Evolutionary conservation across 257 asterid species (phyloP), one percentile per base, ranked within the genome.

Genomic region (Petunia secreta): DNA sequence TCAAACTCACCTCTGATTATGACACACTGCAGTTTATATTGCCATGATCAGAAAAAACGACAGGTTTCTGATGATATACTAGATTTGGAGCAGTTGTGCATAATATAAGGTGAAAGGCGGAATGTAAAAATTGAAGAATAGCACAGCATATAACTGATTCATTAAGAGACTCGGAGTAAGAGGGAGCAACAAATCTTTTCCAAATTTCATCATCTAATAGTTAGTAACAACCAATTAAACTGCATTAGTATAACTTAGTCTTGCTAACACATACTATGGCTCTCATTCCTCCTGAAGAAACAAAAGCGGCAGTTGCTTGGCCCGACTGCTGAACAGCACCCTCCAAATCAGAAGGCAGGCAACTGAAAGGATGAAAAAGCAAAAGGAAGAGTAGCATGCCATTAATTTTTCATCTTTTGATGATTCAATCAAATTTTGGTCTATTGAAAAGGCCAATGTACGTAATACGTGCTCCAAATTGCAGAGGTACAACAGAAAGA

Each of bases 261-360:
- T 25, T 79, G 37, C 50, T 8, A 25, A 59, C 50, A 85, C 98
- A 39, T 91, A 95, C 99, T 48, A 91, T 91, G 44, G 97, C 97
- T 88, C 97, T 89, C 87, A 85, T 84, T 86, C 98, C 98, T 79
- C 99, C 99, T 0, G 96, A 85, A 59, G 97, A 89, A 75, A 93
- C 91, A 87, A 93, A 95, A 82, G 88, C 87, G 1, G 97, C 97
- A 82, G 87, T 84, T 80, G 99, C 97, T 89, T 85, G 89, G 85
- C 97, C 94, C 2, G 99, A 91, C 85, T 95, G 99, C 71, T 82
- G 88, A 81, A 95, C 96, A 40, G 99, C 99, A 81, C 97, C 99
- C 88, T 87, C 98, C 96, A 95, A 87, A 85, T 91, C 97, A 85
- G 93, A 88, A 78, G 99, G 98, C 87, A 95, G 84, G 85, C 97